Evolutionary conservation across 2,329 filamentous ascomycete species (phyloP).

Genomic region (Sodiomyces alkalinus): DNA sequence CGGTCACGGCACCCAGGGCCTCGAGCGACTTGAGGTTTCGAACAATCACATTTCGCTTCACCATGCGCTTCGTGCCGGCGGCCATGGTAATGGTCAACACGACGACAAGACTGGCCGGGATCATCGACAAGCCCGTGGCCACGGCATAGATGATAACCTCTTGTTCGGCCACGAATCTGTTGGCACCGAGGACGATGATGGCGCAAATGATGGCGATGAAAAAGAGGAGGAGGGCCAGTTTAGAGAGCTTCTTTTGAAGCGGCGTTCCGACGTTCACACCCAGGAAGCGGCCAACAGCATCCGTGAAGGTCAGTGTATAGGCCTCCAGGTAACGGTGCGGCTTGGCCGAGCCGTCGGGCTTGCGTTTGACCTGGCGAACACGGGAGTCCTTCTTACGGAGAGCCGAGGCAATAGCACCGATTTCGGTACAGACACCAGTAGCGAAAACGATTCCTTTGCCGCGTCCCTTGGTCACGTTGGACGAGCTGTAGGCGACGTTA

Average conservation of each 20-base stretch:
- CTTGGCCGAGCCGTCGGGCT: conserved; percentile 34
- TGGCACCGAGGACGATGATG: conserved; percentile 53
- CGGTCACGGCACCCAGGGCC: conserved; percentile 35
- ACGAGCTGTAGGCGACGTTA: conserved; percentile 48
- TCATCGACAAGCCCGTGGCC: conserved; percentile 31
- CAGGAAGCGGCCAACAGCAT: conserved; percentile 47
- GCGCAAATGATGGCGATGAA: conserved; percentile 51
- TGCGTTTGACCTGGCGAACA: conserved; percentile 33
- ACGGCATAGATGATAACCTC: conserved; percentile 46
- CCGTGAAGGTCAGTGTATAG: conserved; percentile 32
- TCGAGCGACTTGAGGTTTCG: conserved; percentile 36
- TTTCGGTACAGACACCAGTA: conserved; percentile 45
- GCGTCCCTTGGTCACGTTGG: conserved; percentile 45
- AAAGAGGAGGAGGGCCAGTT: conserved; percentile 52
- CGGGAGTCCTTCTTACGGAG: conserved; percentile 35
- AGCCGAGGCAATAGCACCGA: conserved; percentile 42
- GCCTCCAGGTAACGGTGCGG: conserved; percentile 34
- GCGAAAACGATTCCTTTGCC: conserved; percentile 44
- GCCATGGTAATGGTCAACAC: conserved; percentile 47
- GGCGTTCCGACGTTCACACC: conserved; percentile 56
- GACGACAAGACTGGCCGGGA: conserved; percentile 30
- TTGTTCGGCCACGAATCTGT: conserved; percentile 34
- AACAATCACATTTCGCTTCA: conserved; percentile 35
- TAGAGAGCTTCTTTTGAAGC: conserved; percentile 52
- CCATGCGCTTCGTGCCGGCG: conserved; percentile 36